Evolutionary conservation across 768 basidiomycete species (phyloP), one percentile per base, ranked within the genome.

Genomic region (Mycena capillaripes): DNA sequence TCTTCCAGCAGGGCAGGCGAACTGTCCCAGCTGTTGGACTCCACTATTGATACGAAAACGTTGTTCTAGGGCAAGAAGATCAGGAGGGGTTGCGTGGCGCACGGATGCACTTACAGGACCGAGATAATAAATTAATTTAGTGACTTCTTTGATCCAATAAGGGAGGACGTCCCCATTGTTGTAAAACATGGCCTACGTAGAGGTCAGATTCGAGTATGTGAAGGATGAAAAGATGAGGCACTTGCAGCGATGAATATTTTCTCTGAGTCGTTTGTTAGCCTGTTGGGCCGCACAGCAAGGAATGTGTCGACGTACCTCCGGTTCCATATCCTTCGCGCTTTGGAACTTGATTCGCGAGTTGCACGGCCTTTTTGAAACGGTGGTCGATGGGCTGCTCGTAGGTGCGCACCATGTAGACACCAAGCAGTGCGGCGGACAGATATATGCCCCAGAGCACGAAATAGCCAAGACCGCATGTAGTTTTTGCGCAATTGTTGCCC

Each of bases 111-210:
- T 55, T 25, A 75, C 71, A 9, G 77, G 60, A 21, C 86, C 86
- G 53, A 87, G 79, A 55, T 82, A 84, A 50, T 77, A 69, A 12
- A 86, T 83, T 5, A 77, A 74, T 68, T 80, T 78, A 53, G 83
- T 66, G 36, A 86, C 73, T 38, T 84, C 77, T 8, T 64, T 3
- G n/a, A 79, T 79, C 85, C 85, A 87, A 60, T 83, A 83, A 0
- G 84, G 83, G 30, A 87, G 75, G 2, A 86, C 79, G 0, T 57
- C 62, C 62, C 81, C 76, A 46, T 85, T 85, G 61, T 86, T 79
- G 76, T 78, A 81, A 70, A 87, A 83, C 78, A 85, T 82, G 3
- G 83, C 85, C n/a, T n/a, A n/a, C n/a, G n/a, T n/a, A n/a, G n/a
- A n/a, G n/a, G n/a, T n/a, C n/a, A n/a, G n/a, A n/a, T n/a, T n/a